Base-by-base conservation (phyloP, 805 yeast species). In the Saturnispora diversa region DNA sequence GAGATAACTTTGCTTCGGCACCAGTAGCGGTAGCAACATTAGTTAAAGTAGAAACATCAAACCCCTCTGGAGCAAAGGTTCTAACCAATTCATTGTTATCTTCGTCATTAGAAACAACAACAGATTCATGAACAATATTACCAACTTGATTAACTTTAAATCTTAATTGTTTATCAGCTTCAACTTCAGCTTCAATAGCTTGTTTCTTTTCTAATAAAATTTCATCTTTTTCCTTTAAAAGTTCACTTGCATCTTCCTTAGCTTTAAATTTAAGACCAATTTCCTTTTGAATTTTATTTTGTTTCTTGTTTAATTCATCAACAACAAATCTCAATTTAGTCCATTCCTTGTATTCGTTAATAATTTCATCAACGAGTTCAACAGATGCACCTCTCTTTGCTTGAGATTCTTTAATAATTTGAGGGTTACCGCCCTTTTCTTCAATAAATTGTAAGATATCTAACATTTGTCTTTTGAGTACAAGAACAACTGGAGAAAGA, bases 401-500 rank as follows among this genome's bases (percentile, higher is more conserved):
- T 65, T 92, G 98, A 28, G 97, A 88, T 56, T 69, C 75, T 62
- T 82, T 82, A 60, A 92, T 86, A 40, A 69, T 69, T 52, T 88
- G 90, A 31, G 98, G 96, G 63, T 88, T 77, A 48, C 98, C 98
- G 44, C 98, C 98, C 66, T 87, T 90, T 60, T 92, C 98, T 53
- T 80, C 95, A 53, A 92, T 80, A 62, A 92, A 92, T 59, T 84
- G 83, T 50, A 81, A 70, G 51, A 92, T 85, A 64, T 92, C 98
- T 66, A 92, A 78, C 98, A 92, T 90, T 27, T 23, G 17, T 11
- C 13, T 6, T 24, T 8, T 12, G 17, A 19, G 33, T 19, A 13
- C 33, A 30, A 30, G 17, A 11, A 19, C 23, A 30, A 17, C n/a
- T 19, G 17, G 20, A 20, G 17, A 29, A 15, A 20, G 35, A 11